These are phyloP conservation scores for Kwoniella shandongensis DNA, from an alignment of 768 basidiomycete species.

Conservation along the genomic window DNA sequence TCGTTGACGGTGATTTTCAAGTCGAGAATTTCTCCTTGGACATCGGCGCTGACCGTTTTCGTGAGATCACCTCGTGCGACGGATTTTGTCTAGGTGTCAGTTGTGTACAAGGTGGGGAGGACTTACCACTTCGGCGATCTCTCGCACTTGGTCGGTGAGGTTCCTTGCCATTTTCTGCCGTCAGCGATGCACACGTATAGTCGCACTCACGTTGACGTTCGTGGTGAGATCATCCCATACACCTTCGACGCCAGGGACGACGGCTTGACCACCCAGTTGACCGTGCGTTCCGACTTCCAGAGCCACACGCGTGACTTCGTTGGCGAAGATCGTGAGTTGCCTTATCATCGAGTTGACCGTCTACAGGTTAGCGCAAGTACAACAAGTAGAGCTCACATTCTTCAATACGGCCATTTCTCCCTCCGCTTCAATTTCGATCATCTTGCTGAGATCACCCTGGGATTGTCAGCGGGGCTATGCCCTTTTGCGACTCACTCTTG, in stretches of 20 bases:
- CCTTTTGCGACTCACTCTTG: constrained; percentile 37
- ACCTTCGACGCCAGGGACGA: constrained; percentile 54
- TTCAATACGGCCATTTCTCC: constrained; percentile 72
- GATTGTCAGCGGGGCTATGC: background rate
- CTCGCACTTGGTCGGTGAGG: constrained; percentile 54
- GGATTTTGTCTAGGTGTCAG: constrained; percentile 48
- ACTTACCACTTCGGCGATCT: constrained; percentile 55
- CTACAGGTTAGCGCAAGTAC: constrained; percentile 7
- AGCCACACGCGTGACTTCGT: constrained; percentile 54
- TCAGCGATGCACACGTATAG: constrained; percentile 3
- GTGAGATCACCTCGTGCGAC: constrained; percentile 54
- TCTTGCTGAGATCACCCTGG: constrained; percentile 56
- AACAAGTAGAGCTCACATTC: constrained; percentile 44
- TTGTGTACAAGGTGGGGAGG: too few species aligned
- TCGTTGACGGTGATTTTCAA: constrained; percentile 55
- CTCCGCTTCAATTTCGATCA: constrained; percentile 84
- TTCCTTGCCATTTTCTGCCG: constrained; percentile 53
- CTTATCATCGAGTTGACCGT: constrained; percentile 54
- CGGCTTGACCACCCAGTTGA: constrained; percentile 53
- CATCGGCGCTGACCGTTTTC: constrained; percentile 51
- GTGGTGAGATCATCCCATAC: constrained; percentile 52
- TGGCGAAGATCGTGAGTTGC: constrained; percentile 50
- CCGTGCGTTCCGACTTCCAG: constrained; percentile 53
- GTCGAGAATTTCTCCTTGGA: constrained; percentile 54
- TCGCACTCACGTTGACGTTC: constrained; percentile 51